A percentile compares a stretch with the other conserved stretches of the same genome.
phyloP scores from a whole-genome alignment of 1,139 yeast species.

The Saccharomyces hybrid region DNA sequence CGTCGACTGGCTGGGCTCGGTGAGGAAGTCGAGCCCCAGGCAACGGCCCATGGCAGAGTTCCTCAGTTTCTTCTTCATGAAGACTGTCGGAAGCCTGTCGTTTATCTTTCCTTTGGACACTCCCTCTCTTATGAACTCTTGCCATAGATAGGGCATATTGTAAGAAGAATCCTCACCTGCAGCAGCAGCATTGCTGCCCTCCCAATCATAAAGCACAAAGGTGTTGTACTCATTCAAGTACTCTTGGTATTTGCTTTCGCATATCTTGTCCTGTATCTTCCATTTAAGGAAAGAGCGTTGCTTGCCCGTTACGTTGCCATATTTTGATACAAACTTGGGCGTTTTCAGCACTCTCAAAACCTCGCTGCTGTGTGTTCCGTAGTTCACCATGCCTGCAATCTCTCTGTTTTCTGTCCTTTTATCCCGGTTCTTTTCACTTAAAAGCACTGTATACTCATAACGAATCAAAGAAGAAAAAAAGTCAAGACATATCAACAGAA shows the following conservation, averaged over 20 bases:
- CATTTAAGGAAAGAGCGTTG: conserved; percentile 3
- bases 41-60: background rate
- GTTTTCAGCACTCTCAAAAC: background rate
- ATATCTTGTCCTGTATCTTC: background rate
- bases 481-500: no score
- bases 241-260: conserved; percentile 4
- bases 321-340: background rate
- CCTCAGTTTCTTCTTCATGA: background rate
- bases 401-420: background rate
- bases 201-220: conserved; percentile 8
- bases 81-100: background rate
- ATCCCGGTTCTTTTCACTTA: background rate
- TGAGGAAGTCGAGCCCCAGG: background rate
- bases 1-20: background rate
- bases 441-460: background rate
- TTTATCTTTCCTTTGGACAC: background rate
- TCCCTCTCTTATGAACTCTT: background rate
- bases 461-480: background rate
- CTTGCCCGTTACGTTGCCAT: background rate
- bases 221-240: conserved; percentile 4
- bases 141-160: conserved; percentile 3
- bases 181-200: background rate
- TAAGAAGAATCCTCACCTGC: background rate
- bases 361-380: background rate
- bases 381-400: background rate